phyloP scores from a whole-genome alignment of 805 yeast species.

The Saccharomycopsis fodiens region DNA sequence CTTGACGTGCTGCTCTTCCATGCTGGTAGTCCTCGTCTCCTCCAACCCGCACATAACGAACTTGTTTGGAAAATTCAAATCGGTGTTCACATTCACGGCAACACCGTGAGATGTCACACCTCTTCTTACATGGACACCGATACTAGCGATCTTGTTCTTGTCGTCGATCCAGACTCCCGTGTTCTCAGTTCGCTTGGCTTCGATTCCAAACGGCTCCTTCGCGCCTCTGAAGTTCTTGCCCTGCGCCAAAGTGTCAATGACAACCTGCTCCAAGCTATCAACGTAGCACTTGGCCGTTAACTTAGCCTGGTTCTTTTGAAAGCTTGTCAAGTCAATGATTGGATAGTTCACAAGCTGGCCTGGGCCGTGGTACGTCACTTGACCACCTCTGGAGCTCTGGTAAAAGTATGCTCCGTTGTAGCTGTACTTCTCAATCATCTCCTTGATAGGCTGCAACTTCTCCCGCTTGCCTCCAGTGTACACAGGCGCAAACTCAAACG shows the following conservation, averaged over 20 bases:
- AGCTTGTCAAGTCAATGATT: slow-evolving; percentile 59
- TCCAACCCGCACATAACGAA: slow-evolving; percentile 85
- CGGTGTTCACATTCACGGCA: slow-evolving; percentile 71
- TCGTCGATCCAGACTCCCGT: slow-evolving; percentile 83
- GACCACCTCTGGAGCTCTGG: slow-evolving; percentile 91
- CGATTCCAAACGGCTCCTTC: slow-evolving; percentile 20
- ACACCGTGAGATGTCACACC: slow-evolving; percentile 86
- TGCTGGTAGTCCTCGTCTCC: slow-evolving; percentile 48
- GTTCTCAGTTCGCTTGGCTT: slow-evolving; percentile 44
- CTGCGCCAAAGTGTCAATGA: slow-evolving; percentile 39
- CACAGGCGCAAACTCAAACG: slow-evolving; percentile 80
- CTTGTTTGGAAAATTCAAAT: slow-evolving; percentile 59
- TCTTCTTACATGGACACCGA: slow-evolving; percentile 82
- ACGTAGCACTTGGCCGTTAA: slow-evolving; percentile 57
- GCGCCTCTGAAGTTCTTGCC: slow-evolving; percentile 7
- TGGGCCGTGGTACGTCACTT: slow-evolving; percentile 92
- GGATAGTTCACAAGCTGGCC: slow-evolving; percentile 90
- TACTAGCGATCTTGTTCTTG: slow-evolving; percentile 67
- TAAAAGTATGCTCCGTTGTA: slow-evolving; percentile 49
- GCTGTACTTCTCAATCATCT: slow-evolving; percentile 25
- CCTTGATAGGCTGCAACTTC: slow-evolving; percentile 38
- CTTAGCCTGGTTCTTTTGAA: slow-evolving; percentile 28
- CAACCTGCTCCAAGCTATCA: slow-evolving; percentile 49
- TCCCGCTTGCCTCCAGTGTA: slow-evolving; percentile 91
- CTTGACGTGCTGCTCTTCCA: slow-evolving; percentile 24